Evolutionary conservation across 2,329 filamentous ascomycete species (phyloP).

Genomic region (Dactylellina cionopaga): DNA sequence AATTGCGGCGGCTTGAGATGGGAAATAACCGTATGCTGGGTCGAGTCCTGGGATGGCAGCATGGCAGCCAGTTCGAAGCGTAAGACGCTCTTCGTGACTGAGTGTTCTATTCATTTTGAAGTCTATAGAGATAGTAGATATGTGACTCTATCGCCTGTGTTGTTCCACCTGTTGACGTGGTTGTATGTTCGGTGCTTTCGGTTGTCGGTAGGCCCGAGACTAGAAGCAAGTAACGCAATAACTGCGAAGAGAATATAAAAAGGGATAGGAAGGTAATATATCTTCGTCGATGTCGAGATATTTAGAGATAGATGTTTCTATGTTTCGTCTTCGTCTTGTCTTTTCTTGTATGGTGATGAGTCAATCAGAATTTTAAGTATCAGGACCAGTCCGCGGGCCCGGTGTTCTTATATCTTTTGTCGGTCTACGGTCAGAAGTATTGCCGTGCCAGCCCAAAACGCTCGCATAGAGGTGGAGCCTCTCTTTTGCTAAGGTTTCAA

Average conservation of each 20-base stretch:
- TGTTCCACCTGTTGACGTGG: too few species aligned
- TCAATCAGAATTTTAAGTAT: neutral
- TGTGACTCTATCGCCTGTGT: too few species aligned
- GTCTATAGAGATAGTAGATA: neutral
- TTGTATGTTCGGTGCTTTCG: too few species aligned
- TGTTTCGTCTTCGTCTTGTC: too few species aligned
- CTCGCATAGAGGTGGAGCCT: slow-evolving; percentile 16
- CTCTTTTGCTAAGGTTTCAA: slow-evolving; percentile 10
- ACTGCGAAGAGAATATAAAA: too few species aligned
- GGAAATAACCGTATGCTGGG: slow-evolving; percentile 40
- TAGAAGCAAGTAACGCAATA: too few species aligned
- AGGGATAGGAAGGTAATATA: too few species aligned
- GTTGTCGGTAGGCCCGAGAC: too few species aligned
- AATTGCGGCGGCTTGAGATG: slow-evolving; percentile 31
- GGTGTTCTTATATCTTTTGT: slow-evolving; percentile 26
- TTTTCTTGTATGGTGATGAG: slow-evolving; percentile 12
- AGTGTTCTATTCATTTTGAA: slow-evolving; percentile 15
- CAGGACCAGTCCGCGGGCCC: neutral
- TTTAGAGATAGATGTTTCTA: too few species aligned
- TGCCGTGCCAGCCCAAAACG: slow-evolving; percentile 14
- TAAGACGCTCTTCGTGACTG: slow-evolving; percentile 16
- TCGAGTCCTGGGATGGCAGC: slow-evolving; percentile 5
- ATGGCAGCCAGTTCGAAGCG: slow-evolving; percentile 22
- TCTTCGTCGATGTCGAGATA: too few species aligned
- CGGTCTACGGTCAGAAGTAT: slow-evolving; percentile 28